phyloP scores from a whole-genome alignment of 164 flowering plant species.

The Paratinospora sagittata region DNA sequence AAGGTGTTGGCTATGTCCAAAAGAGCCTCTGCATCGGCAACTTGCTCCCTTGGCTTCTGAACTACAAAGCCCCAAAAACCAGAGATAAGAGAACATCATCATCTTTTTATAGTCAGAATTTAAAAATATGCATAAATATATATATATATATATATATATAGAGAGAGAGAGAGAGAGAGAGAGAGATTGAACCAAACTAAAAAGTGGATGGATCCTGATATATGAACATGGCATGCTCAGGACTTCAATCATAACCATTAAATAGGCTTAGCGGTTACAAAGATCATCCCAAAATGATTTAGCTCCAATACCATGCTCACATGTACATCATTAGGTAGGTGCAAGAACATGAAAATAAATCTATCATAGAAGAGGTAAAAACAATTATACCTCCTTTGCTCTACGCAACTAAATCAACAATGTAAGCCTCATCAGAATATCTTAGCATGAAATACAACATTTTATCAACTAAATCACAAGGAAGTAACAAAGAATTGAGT shows the following conservation, averaged over 20 bases:
- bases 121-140: too few relatives aligned
- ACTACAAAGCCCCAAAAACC: slow-evolving; percentile 38
- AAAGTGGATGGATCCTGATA: neutral
- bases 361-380: too few relatives aligned
- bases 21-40: slow-evolving; percentile 92
- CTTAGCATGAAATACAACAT: neutral
- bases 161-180: too few relatives aligned
- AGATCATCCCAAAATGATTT: too few relatives aligned
- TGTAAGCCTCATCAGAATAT: neutral
- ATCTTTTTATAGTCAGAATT: neutral
- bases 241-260: neutral
- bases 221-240: neutral
- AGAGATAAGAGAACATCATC: neutral
- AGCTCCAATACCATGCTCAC: too few relatives aligned
- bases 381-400: neutral
- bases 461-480: neutral
- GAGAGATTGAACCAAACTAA: neutral
- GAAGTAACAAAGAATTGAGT: too few relatives aligned
- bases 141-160: too few relatives aligned
- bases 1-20: slow-evolving; percentile 63
- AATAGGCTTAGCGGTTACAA: too few relatives aligned
- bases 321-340: too few relatives aligned
- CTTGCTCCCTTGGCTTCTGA: slow-evolving; percentile 85
- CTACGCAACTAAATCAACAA: neutral
- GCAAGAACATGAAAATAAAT: too few relatives aligned